A percentile compares a stretch with the other conserved stretches of the same genome.
phyloP scores from a whole-genome alignment of 1,139 yeast species.

The Kurtzmaniella quercitrusa region DNA sequence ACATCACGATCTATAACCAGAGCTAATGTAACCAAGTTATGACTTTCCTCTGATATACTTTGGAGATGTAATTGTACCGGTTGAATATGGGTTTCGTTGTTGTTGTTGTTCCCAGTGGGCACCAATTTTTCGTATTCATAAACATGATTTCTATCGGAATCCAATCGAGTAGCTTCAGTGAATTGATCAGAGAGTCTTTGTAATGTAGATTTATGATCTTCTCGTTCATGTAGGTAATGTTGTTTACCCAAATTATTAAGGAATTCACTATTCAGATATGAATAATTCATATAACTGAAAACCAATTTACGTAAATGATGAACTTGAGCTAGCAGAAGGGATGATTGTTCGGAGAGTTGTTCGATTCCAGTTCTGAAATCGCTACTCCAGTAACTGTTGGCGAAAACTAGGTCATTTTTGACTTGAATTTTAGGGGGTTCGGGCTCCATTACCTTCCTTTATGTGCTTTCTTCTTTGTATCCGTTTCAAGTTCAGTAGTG shows the following conservation, averaged over 20 bases:
- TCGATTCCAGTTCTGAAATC: constrained; percentile 39
- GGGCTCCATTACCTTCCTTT: background rate
- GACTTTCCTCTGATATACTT: constrained; percentile 21
- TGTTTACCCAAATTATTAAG: constrained; percentile 25
- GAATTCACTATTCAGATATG: constrained; percentile 33
- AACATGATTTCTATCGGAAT: background rate
- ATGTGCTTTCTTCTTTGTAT: no score
- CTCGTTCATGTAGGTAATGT: constrained; percentile 12
- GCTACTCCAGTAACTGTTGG: constrained; percentile 41
- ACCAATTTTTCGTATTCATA: background rate
- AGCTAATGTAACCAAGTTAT: constrained; percentile 23
- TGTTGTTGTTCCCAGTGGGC: background rate
- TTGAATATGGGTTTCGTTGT: background rate
- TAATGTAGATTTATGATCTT: constrained; percentile 3
- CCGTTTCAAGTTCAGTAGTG: no score
- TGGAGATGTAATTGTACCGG: constrained; percentile 11
- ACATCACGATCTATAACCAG: constrained; percentile 34
- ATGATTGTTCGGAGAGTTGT: constrained; percentile 26
- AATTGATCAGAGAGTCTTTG: constrained; percentile 6
- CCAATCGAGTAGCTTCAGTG: constrained; percentile 6
- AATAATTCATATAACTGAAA: constrained; percentile 35
- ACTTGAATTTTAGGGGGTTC: background rate
- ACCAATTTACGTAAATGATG: constrained; percentile 41
- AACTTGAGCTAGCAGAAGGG: constrained; percentile 32
- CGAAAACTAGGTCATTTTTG: constrained; percentile 11